A percentile compares a stretch with the other conserved stretches of the same genome.
Conservation (phyloP, 495 filamentous ascomycete species). For the Podospora comata region DNA sequence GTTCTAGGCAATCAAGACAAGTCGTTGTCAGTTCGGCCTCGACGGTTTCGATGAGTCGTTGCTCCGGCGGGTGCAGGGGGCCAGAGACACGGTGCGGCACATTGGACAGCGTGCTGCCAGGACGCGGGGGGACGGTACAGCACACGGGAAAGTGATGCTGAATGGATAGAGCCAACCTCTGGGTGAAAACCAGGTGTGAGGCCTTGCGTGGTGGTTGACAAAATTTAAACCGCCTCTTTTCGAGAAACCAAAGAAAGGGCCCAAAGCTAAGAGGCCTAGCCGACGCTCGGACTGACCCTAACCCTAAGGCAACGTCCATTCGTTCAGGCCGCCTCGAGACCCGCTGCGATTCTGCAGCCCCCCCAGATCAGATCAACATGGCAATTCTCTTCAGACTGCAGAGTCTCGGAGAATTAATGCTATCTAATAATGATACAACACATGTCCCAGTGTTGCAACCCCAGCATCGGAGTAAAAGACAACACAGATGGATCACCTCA, state of each 20-base stretch:
- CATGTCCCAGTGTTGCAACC: background rate
- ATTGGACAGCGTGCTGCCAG: constrained; percentile 10
- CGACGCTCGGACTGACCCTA: constrained; percentile 24
- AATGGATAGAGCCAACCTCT: constrained; percentile 2
- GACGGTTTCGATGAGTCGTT: background rate
- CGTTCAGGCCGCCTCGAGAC: background rate
- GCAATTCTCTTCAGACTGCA: background rate
- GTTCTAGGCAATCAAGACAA: background rate
- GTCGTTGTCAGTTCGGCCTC: background rate
- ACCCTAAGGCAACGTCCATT: too few relatives aligned
- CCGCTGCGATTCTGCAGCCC: background rate
- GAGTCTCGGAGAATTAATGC: background rate
- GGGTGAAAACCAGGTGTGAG: constrained; percentile 11
- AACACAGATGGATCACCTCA: too few relatives aligned
- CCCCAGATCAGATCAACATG: background rate
- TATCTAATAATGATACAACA: background rate
- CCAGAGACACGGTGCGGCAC: constrained; percentile 10
- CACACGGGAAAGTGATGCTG: background rate
- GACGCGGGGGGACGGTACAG: background rate
- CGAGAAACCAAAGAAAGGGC: background rate
- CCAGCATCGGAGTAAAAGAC: background rate
- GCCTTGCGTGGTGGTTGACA: constrained; percentile 17
- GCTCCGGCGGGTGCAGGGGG: constrained; percentile 2
- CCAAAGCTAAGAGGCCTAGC: background rate
- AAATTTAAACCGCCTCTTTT: constrained; percentile 27